Evolutionary conservation across 2,329 filamentous ascomycete genomes (phyloP), one percentile per base, ranked within the genome.

Genomic region (Harringtonia aguacate): DNA sequence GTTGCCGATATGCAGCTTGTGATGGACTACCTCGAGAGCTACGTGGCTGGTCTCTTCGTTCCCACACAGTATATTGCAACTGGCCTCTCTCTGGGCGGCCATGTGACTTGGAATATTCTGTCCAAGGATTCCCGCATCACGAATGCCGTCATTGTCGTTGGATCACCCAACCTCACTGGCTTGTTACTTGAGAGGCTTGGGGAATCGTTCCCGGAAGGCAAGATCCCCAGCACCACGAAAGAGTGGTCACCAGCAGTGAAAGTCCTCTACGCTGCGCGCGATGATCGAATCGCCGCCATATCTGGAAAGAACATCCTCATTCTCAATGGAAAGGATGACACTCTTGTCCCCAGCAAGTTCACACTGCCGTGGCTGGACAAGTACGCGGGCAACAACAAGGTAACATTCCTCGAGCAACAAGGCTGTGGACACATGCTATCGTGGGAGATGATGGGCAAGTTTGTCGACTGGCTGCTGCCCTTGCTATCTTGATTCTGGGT

Each of bases 31-130:
- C 42, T 44, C 3, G 18, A 28, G 6, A 36, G 20, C 29, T 44
- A 44, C 36, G 10, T 35, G 20, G 13, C 3, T 12, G 39, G 39
- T 15, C 21, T 18, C 34, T 42, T 42, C 28, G 31, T 27, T 22
- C 40, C 33, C 17, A 29, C 36, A 3, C 17, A 35, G 28, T 44
- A 24, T 17, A 39, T 44, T n/a, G 29, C 28, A 9, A 18, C 42
- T 2, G 42, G 42, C 30, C 18, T 39, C 27, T 44, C 42, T 8
- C 42, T 44, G 1, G 42, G 42, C 29, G 42, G 42, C 21, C 42
- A 44, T 36, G 24, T 35, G 8, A 29, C 29, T n/a, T 44, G 42
- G 42, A 31, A 39, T 15, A 15, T 39, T 22, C 36, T 44, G 18
- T 36, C 42, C 20, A 3, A 14, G 9, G 36, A 39, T 10, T 4